These are phyloP conservation scores for Penicillium macrosclerotiorum DNA, from an alignment of 495 filamentous ascomycete genomes.

Conservation along the genomic window DNA sequence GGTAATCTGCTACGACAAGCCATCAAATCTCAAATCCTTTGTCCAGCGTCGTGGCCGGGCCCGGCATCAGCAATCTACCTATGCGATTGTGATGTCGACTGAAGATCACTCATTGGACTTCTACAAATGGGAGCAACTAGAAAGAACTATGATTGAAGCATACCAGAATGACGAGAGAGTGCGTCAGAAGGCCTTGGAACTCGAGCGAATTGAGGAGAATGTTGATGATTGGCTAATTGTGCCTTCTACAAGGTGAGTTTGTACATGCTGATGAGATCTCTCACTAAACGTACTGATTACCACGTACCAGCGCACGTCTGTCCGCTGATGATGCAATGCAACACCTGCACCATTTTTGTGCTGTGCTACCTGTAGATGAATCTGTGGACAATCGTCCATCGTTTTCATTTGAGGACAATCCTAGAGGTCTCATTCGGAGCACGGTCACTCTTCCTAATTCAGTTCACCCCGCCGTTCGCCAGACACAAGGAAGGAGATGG, in stretches of 20 bases:
- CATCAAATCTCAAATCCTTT: constrained; percentile 77
- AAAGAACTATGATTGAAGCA: constrained; percentile 67
- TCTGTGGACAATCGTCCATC: constrained; percentile 54
- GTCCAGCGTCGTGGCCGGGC: constrained; percentile 87
- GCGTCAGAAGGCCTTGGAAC: constrained; percentile 38
- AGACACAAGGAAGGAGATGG: constrained; percentile 41
- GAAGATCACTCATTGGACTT: constrained; percentile 36
- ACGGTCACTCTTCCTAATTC: constrained; percentile 69
- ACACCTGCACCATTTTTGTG: constrained; percentile 85
- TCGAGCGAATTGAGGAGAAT: constrained; percentile 51
- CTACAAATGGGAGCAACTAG: constrained; percentile 59
- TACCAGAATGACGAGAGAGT: constrained; percentile 70
- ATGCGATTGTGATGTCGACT: constrained; percentile 60
- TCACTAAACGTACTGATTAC: too few species aligned
- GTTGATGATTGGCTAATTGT: constrained; percentile 46
- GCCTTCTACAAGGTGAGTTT: constrained; percentile 50
- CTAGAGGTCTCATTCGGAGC: constrained; percentile 16
- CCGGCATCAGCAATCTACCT: constrained; percentile 66
- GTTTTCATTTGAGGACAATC: constrained; percentile 40
- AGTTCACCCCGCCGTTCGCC: constrained; percentile 62
- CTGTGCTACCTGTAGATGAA: constrained; percentile 51
- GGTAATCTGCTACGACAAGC: constrained; percentile 82
- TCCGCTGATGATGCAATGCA: constrained; percentile 67
- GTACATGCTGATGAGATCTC: constrained; percentile 1
- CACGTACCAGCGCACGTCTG: constrained; percentile 65